Evolutionary conservation across 225 moss, liverwort and hornwort genomes (phyloP).

Genomic region (Marchantia polymorpha): DNA sequence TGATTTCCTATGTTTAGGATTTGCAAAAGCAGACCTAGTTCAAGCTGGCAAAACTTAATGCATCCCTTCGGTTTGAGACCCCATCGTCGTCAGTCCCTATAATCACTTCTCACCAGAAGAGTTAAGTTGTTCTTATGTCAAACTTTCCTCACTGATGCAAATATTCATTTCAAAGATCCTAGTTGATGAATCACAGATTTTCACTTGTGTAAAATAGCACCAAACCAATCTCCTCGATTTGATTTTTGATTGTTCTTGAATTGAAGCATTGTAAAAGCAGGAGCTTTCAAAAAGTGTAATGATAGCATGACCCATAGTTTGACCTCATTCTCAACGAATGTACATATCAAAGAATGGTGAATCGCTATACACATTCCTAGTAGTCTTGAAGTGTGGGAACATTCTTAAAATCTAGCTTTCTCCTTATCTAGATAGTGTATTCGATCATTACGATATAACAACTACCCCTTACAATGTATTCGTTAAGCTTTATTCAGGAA

Average conservation of each 20-base stretch:
- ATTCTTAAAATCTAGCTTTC: too few relatives aligned
- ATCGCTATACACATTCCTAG: too few relatives aligned
- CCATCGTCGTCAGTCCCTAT: not conserved
- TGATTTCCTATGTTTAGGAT: not conserved
- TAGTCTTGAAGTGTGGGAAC: too few relatives aligned
- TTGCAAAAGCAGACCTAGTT: not conserved
- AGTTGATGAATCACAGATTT: not conserved
- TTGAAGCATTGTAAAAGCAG: too few relatives aligned
- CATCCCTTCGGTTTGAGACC: not conserved
- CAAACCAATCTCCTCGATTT: not conserved
- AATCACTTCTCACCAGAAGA: not conserved
- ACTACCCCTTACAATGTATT: too few relatives aligned
- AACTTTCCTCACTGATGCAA: not conserved
- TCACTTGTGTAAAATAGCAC: not conserved
- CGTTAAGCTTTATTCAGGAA: too few relatives aligned
- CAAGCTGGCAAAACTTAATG: not conserved
- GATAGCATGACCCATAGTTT: too few relatives aligned
- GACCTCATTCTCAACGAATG: too few relatives aligned
- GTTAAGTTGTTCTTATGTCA: not conserved
- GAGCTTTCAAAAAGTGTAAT: too few relatives aligned
- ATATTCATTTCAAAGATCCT: not conserved
- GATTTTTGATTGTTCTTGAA: not conserved
- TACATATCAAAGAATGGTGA: too few relatives aligned
- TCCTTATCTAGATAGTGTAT: too few relatives aligned
- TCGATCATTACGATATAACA: too few relatives aligned